These are phyloP conservation scores for Hymenoscyphus linearis DNA, from an alignment of 2,329 filamentous ascomycete genomes.

Conservation along the genomic window DNA sequence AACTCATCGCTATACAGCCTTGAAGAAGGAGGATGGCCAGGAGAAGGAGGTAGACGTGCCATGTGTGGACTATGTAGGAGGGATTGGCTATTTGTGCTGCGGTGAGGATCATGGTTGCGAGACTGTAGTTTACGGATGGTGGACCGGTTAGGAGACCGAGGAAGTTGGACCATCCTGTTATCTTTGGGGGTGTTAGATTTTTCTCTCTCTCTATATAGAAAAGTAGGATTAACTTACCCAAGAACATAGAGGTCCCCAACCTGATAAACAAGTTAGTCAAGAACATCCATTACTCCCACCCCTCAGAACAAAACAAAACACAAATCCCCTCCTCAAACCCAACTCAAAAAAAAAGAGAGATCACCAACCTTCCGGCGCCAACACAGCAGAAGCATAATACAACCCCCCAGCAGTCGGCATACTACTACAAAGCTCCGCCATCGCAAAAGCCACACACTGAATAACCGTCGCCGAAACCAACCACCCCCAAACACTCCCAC, in stretches of 20 bases:
- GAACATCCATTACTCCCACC: too few relatives aligned
- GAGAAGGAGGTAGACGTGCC: conserved; percentile 33
- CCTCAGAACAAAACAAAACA: too few relatives aligned
- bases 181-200: neutral
- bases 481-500: conserved; percentile 19
- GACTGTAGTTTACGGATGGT: conserved; percentile 32
- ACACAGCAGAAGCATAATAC: conserved; percentile 24
- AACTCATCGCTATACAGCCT: conserved; percentile 33
- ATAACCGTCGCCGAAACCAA: conserved; percentile 3
- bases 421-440: conserved; percentile 8
- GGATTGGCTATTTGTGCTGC: conserved; percentile 32
- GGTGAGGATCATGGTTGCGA: conserved; percentile 33
- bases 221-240: conserved; percentile 9
- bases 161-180: conserved; percentile 16
- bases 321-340: too few relatives aligned
- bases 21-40: conserved; percentile 30
- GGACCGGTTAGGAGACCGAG: conserved; percentile 14
- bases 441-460: conserved; percentile 5
- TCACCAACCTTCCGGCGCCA: conserved; percentile 31
- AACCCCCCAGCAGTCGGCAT: conserved; percentile 8
- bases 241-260: conserved; percentile 11
- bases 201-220: neutral
- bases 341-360: neutral
- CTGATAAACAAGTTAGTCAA: neutral
- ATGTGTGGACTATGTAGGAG: conserved; percentile 30